Percentiles rank a stretch among this genome's conserved stretches.
Evolutionary conservation across 148 eudicot genomes (phyloP).

Genomic region (Simmondsia chinensis): DNA sequence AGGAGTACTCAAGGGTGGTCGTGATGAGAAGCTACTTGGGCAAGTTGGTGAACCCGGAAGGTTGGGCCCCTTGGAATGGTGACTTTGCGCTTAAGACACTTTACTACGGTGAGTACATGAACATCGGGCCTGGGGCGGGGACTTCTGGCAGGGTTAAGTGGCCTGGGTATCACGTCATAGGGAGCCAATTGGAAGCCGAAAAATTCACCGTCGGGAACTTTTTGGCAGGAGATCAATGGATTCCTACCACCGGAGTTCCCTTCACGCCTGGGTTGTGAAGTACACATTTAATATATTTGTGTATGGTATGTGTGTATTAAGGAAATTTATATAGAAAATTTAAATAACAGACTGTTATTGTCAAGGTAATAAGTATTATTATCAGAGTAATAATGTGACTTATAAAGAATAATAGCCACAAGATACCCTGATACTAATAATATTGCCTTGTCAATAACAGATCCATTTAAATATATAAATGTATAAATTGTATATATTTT

Average conservation of each 20-base stretch:
- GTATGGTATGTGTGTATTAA: no score
- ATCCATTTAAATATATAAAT: background rate
- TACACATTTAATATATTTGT: no score
- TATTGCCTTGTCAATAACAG: background rate
- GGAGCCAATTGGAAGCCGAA: conserved; percentile 6
- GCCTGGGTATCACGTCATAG: conserved; percentile 32
- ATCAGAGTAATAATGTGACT: no score
- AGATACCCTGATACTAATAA: background rate
- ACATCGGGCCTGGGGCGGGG: conserved; percentile 27
- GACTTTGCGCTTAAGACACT: conserved; percentile 21
- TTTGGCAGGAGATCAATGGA: conserved; percentile 29
- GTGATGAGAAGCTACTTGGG: conserved; percentile 21
- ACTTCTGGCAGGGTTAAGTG: conserved; percentile 33
- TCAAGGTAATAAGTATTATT: no score
- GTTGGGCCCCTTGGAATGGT: conserved; percentile 38
- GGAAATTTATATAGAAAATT: background rate
- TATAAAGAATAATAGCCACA: no score
- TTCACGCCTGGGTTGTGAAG: conserved; percentile 30
- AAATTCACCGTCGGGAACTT: conserved; percentile 26
- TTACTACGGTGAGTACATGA: conserved; percentile 41
- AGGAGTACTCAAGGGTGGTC: conserved; percentile 36
- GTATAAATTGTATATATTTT: no score
- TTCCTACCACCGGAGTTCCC: conserved; percentile 31
- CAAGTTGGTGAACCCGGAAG: conserved; percentile 20
- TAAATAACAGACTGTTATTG: background rate